phyloP scores from a whole-genome alignment of 139 green algal species.

The Medakamo hakoo region DNA sequence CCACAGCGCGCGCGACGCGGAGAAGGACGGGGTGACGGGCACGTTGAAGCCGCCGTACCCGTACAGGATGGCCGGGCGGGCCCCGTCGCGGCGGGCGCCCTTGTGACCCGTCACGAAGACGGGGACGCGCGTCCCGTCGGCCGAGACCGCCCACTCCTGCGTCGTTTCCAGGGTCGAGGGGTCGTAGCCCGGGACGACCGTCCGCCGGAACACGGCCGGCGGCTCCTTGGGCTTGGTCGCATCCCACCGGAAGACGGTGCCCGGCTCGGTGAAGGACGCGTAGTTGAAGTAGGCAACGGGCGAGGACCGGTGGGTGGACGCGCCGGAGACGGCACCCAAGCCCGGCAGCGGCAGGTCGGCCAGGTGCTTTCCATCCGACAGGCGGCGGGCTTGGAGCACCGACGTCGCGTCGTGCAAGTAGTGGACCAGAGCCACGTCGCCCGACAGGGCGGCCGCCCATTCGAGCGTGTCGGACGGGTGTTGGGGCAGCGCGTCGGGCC shows the following conservation, averaged over 20 bases:
- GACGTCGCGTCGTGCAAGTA: slow-evolving; percentile 46
- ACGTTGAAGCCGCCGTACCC: slow-evolving; percentile 92
- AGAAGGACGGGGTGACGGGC: slow-evolving; percentile 64
- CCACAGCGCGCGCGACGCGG: slow-evolving; percentile 28
- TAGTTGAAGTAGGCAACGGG: slow-evolving; percentile 66
- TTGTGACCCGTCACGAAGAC: slow-evolving; percentile 69
- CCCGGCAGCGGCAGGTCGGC: slow-evolving; percentile 41
- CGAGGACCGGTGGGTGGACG: slow-evolving; percentile 40
- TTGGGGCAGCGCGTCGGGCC: slow-evolving; percentile 56
- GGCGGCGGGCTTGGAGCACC: slow-evolving; percentile 40
- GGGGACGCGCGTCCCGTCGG: slow-evolving; percentile 64
- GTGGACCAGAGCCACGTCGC: slow-evolving; percentile 48
- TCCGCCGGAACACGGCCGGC: slow-evolving; percentile 47
- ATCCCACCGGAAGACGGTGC: slow-evolving; percentile 39
- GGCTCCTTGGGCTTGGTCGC: not conserved
- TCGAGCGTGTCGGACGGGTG: slow-evolving; percentile 54
- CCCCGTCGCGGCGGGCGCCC: slow-evolving; percentile 36
- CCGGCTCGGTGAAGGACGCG: slow-evolving; percentile 43
- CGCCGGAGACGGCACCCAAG: slow-evolving; percentile 30
- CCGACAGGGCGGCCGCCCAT: slow-evolving; percentile 28
- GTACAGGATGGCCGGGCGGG: slow-evolving; percentile 69
- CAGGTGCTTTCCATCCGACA: slow-evolving; percentile 19
- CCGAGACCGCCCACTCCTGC: slow-evolving; percentile 45
- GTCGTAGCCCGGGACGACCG: slow-evolving; percentile 35
- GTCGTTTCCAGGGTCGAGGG: slow-evolving; percentile 52